A percentile compares a stretch with the other conserved stretches of the same genome.
Conservation (phyloP, 257 asterid genomes). For the Lavandula angustifolia region DNA sequence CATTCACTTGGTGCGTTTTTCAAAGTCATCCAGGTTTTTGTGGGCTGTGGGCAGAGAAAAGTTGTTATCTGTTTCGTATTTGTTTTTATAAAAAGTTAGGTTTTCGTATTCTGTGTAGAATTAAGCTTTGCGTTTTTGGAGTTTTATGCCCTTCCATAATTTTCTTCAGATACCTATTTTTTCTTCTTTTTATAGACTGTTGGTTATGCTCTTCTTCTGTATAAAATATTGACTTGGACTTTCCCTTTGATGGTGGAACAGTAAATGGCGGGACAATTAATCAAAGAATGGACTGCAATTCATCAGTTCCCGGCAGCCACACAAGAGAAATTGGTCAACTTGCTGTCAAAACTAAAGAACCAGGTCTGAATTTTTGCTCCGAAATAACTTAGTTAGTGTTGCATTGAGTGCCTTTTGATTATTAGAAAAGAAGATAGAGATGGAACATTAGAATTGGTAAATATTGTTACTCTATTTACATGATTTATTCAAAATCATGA, state of each 20-base stretch:
- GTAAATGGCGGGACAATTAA: slow-evolving; percentile 69
- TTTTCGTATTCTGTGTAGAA: not conserved
- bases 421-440: not conserved
- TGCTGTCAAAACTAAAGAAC: slow-evolving; percentile 71
- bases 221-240: slow-evolving; percentile 4
- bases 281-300: slow-evolving; percentile 86
- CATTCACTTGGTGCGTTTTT: slow-evolving; percentile 16
- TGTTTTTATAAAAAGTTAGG: not conserved
- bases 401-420: not conserved
- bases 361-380: slow-evolving; percentile 52
- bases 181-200: not conserved
- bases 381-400: slow-evolving; percentile 2
- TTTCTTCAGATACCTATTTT: not conserved
- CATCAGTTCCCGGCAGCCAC: slow-evolving; percentile 93
- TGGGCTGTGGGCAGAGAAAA: not conserved
- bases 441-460: not conserved
- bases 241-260: slow-evolving; percentile 30
- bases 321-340: slow-evolving; percentile 81
- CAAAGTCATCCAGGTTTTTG: slow-evolving; percentile 6
- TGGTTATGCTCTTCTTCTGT: slow-evolving; percentile 4
- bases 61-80: not conserved
- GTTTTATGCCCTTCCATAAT: not conserved
- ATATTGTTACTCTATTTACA: not conserved
- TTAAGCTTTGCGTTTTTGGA: not conserved
- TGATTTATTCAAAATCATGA: not conserved